Base-by-base conservation (phyloP, 2,329 filamentous ascomycete species). In the Niveomyces coronatus region DNA sequence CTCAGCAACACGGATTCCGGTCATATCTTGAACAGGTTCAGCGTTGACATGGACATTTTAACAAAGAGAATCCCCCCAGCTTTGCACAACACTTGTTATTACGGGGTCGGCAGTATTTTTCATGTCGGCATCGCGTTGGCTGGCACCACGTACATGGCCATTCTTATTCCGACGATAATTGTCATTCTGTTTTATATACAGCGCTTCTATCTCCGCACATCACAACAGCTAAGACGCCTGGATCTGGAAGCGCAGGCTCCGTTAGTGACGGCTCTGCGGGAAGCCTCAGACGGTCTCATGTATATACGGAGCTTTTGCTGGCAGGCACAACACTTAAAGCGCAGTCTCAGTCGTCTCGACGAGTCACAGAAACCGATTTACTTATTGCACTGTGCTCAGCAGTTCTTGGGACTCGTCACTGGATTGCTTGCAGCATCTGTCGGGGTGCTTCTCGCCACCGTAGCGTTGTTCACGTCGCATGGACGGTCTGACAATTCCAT, bases 361-460 rank as follows among this genome's bases (percentile, higher is more conserved):
- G 20, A 26, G 8, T 40, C 39, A 0, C 39, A 40, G 17, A 35
- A 30, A n/a, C 32, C 33, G 1, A 3, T 40, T n/a, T 40, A 40
- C 16, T 13, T 31, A 2, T 13, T 26, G 10, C 30, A 19, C 24
- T 29, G 17, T 1, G 3, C 30, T 1, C 30, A 35, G 13, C 20
- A 23, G n/a, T 16, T 33, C 1, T 15, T 40, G 3, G 26, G 18
- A 1, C 23, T 35, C 18, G 26, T 17, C 3, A 23, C 23, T 5
- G 37, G 23, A 6, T n/a, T 35, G 5, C 4, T 35, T 29, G 31
- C 31, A 3, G 18, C 31, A 5, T 8, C 7, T 1, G 9, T 40
- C 6, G 37, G n/a, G 1, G 14, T 29, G 3, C 1, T 34, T 23
- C 26, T 40, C 7, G 18, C 31, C 0, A 17, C 30, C 5, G 11